These are phyloP conservation scores for Polymyxa betae DNA, from an alignment of 208 protist species.

Conservation along the genomic window DNA sequence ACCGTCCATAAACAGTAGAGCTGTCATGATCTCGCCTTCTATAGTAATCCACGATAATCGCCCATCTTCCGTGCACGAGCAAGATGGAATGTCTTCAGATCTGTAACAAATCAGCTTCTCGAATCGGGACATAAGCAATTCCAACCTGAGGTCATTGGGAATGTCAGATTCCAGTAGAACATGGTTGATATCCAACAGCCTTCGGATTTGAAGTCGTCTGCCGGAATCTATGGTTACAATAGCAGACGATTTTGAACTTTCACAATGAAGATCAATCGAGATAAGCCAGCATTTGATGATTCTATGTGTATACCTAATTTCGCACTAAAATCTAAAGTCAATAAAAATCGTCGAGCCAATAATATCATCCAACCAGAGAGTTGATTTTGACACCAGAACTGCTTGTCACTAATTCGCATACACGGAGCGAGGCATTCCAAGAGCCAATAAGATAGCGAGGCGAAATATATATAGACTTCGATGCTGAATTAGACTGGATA, in stretches of 20 bases:
- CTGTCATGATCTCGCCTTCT: not conserved
- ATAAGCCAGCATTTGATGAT: not conserved
- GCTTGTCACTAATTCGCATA: not conserved
- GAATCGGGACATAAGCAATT: not conserved
- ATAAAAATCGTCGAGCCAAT: not conserved
- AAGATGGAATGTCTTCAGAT: not conserved
- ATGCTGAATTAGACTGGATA: not conserved
- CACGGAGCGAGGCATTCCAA: not conserved
- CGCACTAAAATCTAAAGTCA: not conserved
- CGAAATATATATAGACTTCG: not conserved
- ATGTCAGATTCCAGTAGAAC: not conserved
- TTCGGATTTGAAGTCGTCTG: not conserved
- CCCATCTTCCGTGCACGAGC: not conserved
- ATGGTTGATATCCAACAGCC: not conserved
- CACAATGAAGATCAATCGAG: not conserved
- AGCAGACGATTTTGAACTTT: no score
- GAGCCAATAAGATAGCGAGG: not conserved
- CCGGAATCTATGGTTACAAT: not conserved
- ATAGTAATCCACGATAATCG: not conserved
- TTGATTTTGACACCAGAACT: not conserved
- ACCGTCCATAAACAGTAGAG: slow-evolving; percentile 22
- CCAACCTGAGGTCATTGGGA: not conserved
- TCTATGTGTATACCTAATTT: not conserved
- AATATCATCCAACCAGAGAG: not conserved
- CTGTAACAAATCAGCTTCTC: slow-evolving; percentile 1